Conservation (phyloP, 805 yeast genomes). For the Suhomyces faveliae region DNA sequence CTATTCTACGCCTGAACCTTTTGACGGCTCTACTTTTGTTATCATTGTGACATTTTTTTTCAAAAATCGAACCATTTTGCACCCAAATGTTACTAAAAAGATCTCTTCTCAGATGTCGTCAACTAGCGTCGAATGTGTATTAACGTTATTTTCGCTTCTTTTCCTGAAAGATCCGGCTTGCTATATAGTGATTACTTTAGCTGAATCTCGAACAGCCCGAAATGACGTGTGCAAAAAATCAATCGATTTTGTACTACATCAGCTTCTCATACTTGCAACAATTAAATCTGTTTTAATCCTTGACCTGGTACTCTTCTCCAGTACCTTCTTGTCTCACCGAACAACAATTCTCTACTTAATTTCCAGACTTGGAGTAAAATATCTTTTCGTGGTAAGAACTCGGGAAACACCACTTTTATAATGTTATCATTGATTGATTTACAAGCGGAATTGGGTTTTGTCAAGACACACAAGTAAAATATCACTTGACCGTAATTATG, state of each 20-base stretch:
- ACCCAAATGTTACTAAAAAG: background rate
- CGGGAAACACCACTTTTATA: conserved; percentile 40
- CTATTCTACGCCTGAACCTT: too few species aligned
- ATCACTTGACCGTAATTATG: conserved; percentile 61
- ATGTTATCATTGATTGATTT: conserved; percentile 15
- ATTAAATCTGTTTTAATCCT: conserved; percentile 25
- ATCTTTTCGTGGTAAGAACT: conserved; percentile 42
- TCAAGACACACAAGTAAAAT: conserved; percentile 60
- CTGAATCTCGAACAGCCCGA: too few species aligned
- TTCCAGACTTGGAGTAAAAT: conserved; percentile 40
- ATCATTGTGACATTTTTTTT: background rate
- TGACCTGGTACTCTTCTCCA: conserved; percentile 40
- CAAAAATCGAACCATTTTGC: background rate
- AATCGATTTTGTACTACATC: background rate
- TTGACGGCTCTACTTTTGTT: too few species aligned
- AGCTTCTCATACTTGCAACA: background rate
- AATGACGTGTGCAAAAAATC: background rate
- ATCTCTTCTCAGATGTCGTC: background rate
- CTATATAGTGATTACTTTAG: background rate
- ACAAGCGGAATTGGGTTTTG: conserved; percentile 27
- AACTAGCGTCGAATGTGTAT: background rate
- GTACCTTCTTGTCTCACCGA: conserved; percentile 27
- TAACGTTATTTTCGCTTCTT: background rate
- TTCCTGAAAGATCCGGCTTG: background rate
- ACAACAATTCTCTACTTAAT: conserved; percentile 36